Evolutionary conservation across 2,329 filamentous ascomycete genomes (phyloP).

Genomic region (Aspergillus hiratsukae): DNA sequence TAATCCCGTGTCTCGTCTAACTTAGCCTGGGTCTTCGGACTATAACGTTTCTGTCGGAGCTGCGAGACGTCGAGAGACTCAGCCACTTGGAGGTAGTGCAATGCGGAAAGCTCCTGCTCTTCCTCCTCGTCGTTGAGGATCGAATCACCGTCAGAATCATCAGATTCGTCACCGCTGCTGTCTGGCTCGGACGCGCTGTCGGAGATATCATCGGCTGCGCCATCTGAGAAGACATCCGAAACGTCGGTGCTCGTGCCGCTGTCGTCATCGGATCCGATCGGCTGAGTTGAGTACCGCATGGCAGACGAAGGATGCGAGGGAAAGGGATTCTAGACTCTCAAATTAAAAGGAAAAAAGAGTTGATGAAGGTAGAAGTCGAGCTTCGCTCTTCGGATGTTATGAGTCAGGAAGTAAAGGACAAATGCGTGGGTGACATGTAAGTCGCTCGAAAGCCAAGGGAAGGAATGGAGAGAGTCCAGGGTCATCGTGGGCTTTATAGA

Average conservation of each 20-base stretch:
- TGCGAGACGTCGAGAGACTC: slow-evolving; percentile 22
- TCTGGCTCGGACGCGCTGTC: slow-evolving; percentile 13
- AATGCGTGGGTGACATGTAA: no score
- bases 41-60: slow-evolving; percentile 26
- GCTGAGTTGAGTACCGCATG: slow-evolving; percentile 1
- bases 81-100: slow-evolving; percentile 21
- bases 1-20: slow-evolving; percentile 22
- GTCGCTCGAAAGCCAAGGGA: slow-evolving; percentile 7
- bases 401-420: no score
- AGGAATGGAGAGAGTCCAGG: slow-evolving; percentile 6
- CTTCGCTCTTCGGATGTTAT: no score
- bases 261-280: slow-evolving; percentile 11
- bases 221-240: slow-evolving; percentile 15
- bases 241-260: slow-evolving; percentile 17
- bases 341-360: no score
- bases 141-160: slow-evolving; percentile 13
- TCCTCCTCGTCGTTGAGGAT: slow-evolving; percentile 10
- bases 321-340: neutral
- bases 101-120: slow-evolving; percentile 10
- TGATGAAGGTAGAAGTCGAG: no score
- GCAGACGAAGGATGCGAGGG: neutral
- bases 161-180: slow-evolving; percentile 6
- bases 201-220: neutral
- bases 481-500: slow-evolving; percentile 14
- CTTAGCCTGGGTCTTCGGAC: slow-evolving; percentile 19